Conservation (phyloP, 2,329 filamentous ascomycete genomes). For the Alternaria hordeiaustralica region DNA sequence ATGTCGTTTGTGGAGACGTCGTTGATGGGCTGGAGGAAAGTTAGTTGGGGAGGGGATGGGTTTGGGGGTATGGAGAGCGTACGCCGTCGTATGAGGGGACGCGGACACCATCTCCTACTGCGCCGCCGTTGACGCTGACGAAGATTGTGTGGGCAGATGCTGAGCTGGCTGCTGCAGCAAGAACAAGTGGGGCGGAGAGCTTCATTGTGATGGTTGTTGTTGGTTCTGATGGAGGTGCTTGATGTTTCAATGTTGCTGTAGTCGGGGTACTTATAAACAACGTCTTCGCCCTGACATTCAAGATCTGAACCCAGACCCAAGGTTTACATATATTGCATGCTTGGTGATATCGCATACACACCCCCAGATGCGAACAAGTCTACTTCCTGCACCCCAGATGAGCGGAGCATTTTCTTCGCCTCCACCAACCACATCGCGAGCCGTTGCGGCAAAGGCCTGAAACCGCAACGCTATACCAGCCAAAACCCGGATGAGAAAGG, state of each 20-base stretch:
- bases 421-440: constrained; percentile 25
- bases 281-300: not conserved
- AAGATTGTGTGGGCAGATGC: constrained; percentile 61
- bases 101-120: constrained; percentile 59
- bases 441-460: constrained; percentile 5
- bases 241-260: not conserved
- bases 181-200: constrained; percentile 30
- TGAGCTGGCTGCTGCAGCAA: constrained; percentile 40
- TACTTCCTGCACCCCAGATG: constrained; percentile 1
- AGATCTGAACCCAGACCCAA: constrained; percentile 1
- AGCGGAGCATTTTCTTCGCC: constrained; percentile 15
- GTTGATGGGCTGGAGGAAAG: constrained; percentile 53
- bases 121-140: constrained; percentile 55
- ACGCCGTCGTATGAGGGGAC: constrained; percentile 52
- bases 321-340: not conserved
- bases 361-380: not conserved
- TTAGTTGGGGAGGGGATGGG: not conserved
- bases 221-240: not conserved
- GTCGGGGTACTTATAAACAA: constrained; percentile 11
- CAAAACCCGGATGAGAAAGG: constrained; percentile 18
- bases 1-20: constrained; percentile 62
- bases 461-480: constrained; percentile 1
- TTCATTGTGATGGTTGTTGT: constrained; percentile 28
- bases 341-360: constrained; percentile 11
- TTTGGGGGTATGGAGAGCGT: not conserved